Percentiles rank a stretch among this genome's conserved stretches.
Evolutionary conservation across 164 flowering plant genomes (phyloP).

Genomic region (Amborella trichopoda): DNA sequence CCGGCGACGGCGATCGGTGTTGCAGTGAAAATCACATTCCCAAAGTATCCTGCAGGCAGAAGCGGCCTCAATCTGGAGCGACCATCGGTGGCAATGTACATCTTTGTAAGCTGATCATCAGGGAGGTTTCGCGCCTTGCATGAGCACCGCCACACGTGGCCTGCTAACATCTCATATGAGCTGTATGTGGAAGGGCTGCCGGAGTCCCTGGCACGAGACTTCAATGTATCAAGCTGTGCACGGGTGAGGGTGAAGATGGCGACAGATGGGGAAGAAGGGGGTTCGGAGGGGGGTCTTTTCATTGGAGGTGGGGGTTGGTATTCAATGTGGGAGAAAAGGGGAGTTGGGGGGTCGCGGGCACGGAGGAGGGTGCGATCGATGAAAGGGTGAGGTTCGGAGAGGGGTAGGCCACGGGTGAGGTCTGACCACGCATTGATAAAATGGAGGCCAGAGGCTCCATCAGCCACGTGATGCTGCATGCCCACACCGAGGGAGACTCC

Average conservation of each 20-base stretch:
- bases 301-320: slow-evolving; percentile 48
- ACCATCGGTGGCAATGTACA: slow-evolving; percentile 9
- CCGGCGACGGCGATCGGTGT: slow-evolving; percentile 4
- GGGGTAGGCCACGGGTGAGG: slow-evolving; percentile 46
- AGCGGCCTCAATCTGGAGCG: slow-evolving; percentile 17
- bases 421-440: slow-evolving; percentile 63
- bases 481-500: slow-evolving; percentile 29
- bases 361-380: slow-evolving; percentile 50
- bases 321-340: slow-evolving; percentile 45
- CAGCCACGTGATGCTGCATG: slow-evolving; percentile 58
- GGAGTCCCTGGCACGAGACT: slow-evolving; percentile 29
- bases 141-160: slow-evolving; percentile 29
- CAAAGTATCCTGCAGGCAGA: slow-evolving; percentile 16
- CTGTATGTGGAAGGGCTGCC: slow-evolving; percentile 14
- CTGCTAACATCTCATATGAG: slow-evolving; percentile 14
- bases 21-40: slow-evolving; percentile 12
- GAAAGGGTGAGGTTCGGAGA: slow-evolving; percentile 33
- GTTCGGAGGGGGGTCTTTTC: slow-evolving; percentile 8
- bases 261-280: too few relatives aligned
- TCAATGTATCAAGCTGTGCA: slow-evolving; percentile 31
- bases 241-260: too few relatives aligned
- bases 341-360: slow-evolving; percentile 46
- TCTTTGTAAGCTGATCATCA: slow-evolving; percentile 8
- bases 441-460: slow-evolving; percentile 54
- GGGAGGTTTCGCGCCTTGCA: slow-evolving; percentile 17